Evolutionary conservation across 208 protist genomes (phyloP), one percentile per base, ranked within the genome.

Genomic region (Leishmania lainsoni): DNA sequence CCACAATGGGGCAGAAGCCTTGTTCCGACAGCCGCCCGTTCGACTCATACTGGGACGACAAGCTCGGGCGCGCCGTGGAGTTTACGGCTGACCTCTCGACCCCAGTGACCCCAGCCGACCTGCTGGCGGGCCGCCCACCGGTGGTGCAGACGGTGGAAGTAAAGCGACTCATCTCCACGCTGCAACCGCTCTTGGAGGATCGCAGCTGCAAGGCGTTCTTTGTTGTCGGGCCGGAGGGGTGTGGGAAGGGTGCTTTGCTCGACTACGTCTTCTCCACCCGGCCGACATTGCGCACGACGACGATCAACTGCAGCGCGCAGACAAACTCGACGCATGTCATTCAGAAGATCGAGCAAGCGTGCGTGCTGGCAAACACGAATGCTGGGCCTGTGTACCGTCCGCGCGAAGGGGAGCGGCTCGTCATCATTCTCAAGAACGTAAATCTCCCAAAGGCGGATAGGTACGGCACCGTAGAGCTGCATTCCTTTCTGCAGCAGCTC

Each of bases 371-470:
- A 63, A 98, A 86, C 77, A 98, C 96, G 5, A 93, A 87, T 68
- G 85, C 79, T 14, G 99, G 99, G 12, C 96, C 91, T 48, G 91
- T 99, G 59, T 94, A 98, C 69, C 91, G 98, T 20, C 99, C 99
- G 22, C 98, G 97, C 66, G 95, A 98, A 26, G 93, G 92, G 45
- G 98, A 99, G 52, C 89, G 96, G 29, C 86, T 99, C 14, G 92
- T 99, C 0, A 83, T 99, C 32, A 92, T 99, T 77, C 82, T 99
- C 39, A 98, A 99, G 90, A 98, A 99, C 89, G 88, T 99, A 42
- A 99, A 99, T 86, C 88, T 99, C 45, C 98, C 98, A 35, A 98
- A 98, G 87, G 98, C 98, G 22, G 99, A 99, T 90, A 98, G 96
- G 85, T 99, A 99, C 90, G 98, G 96, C 83, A 99, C 99, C 3